Conservation (phyloP, 768 basidiomycete genomes). For the Trametes sanguinea region DNA sequence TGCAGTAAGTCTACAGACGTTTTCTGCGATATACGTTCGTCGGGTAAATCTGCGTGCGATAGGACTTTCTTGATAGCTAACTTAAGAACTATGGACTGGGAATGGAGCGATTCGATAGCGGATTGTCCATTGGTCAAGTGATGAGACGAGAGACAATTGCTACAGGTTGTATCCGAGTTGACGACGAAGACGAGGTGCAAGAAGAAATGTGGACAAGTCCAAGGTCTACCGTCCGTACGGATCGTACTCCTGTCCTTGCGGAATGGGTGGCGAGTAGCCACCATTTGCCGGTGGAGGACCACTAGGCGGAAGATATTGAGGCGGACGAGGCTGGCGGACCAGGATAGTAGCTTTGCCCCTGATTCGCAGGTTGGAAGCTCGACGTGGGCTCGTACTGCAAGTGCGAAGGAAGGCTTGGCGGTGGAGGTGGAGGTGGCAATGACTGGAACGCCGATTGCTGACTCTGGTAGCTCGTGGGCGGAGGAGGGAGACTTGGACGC, state of each 20-base stretch:
- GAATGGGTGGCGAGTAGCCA: conserved; percentile 19
- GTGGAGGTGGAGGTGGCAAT: conserved; percentile 28
- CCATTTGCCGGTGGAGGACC: conserved; percentile 17
- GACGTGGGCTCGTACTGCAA: conserved; percentile 17
- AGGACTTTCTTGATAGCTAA: neutral
- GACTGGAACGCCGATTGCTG: conserved; percentile 23
- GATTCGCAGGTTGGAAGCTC: conserved; percentile 4
- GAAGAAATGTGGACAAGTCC: neutral
- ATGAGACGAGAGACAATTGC: conserved; percentile 8
- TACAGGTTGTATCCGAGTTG: conserved; percentile 7
- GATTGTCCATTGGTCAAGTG: conserved; percentile 9
- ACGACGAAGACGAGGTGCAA: neutral
- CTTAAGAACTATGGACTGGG: neutral
- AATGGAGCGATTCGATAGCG: conserved; percentile 13
- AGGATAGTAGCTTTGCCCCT: conserved; percentile 29
- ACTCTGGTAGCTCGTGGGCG: conserved; percentile 36
- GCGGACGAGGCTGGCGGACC: conserved; percentile 34
- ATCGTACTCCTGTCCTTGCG: conserved; percentile 19
- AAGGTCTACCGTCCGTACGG: conserved; percentile 14
- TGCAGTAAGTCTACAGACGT: conserved; percentile 9
- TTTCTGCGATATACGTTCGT: neutral
- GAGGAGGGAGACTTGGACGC: conserved; percentile 47
- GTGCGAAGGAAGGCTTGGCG: conserved; percentile 25
- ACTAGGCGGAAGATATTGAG: conserved; percentile 21
- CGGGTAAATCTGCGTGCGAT: conserved; percentile 1